phyloP scores from a whole-genome alignment of 2,329 filamentous ascomycete genomes.

The Pseudogymnoascus sp. region DNA sequence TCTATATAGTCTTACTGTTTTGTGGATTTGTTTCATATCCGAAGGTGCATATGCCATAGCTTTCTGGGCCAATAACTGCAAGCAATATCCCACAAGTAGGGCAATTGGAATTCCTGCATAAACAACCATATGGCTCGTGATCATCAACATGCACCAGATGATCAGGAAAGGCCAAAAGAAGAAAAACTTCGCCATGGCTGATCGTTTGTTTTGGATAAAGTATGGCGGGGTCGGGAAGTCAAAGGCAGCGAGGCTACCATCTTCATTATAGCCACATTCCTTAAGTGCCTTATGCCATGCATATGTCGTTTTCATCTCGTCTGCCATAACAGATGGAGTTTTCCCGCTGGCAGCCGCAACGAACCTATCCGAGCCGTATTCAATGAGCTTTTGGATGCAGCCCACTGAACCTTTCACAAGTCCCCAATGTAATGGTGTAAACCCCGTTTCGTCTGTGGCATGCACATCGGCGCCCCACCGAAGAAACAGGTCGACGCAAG shows the following conservation, averaged over 20 bases:
- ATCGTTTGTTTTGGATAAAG: conserved; percentile 68
- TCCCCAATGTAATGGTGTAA: conserved; percentile 93
- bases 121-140: conserved; percentile 66
- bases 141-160: conserved; percentile 61
- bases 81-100: conserved; percentile 55
- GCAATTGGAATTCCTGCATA: conserved; percentile 70
- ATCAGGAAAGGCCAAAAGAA: conserved; percentile 83
- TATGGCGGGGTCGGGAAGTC: conserved; percentile 67
- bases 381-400: conserved; percentile 87
- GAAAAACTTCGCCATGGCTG: conserved; percentile 75
- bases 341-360: conserved; percentile 85
- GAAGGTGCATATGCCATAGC: conserved; percentile 74
- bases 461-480: conserved; percentile 94
- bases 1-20: conserved; percentile 54
- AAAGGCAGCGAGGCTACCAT: conserved; percentile 62
- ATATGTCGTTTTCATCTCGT: conserved; percentile 78
- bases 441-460: conserved; percentile 81
- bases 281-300: conserved; percentile 77
- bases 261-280: conserved; percentile 75
- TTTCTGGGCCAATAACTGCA: conserved; percentile 73
- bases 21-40: conserved; percentile 84
- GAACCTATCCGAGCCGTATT: conserved; percentile 92
- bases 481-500: conserved; percentile 84
- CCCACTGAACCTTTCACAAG: conserved; percentile 85
- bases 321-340: conserved; percentile 75